Conservation (phyloP, 257 asterid species). For the Solanum neorickii region DNA sequence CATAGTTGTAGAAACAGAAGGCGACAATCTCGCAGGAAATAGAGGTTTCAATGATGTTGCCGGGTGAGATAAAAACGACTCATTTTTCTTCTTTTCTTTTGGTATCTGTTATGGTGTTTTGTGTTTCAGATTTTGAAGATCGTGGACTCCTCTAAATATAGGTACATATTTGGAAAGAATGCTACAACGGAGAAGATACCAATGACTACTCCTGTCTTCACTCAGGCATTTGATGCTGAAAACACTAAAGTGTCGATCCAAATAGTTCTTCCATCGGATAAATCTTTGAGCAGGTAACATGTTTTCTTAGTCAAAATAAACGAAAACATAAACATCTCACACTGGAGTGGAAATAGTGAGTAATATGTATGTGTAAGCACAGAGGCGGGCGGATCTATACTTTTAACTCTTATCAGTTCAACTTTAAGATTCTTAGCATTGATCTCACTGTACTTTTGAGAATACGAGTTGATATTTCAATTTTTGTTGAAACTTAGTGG, state of each 20-base stretch:
- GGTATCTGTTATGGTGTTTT: not conserved
- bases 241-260: slow-evolving; percentile 60
- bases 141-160: not conserved
- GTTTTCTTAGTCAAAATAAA: not conserved
- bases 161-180: slow-evolving; percentile 89
- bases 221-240: slow-evolving; percentile 46
- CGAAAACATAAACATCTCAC: not conserved
- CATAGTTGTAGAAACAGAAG: slow-evolving; percentile 61
- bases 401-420: not conserved
- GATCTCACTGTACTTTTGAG: not conserved
- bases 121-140: not conserved
- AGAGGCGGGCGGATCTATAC: not conserved
- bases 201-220: slow-evolving; percentile 89
- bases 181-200: slow-evolving; percentile 67
- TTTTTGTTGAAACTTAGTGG: not conserved
- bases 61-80: slow-evolving; percentile 37
- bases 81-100: not conserved
- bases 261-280: slow-evolving; percentile 71
- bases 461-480: not conserved
- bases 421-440: not conserved
- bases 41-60: slow-evolving; percentile 77
- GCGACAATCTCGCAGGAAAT: slow-evolving; percentile 62
- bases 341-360: not conserved
- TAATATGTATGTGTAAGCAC: not conserved
- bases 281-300: slow-evolving; percentile 58